phyloP scores from a whole-genome alignment of 306 rosid species.

The Lablab purpureus region DNA sequence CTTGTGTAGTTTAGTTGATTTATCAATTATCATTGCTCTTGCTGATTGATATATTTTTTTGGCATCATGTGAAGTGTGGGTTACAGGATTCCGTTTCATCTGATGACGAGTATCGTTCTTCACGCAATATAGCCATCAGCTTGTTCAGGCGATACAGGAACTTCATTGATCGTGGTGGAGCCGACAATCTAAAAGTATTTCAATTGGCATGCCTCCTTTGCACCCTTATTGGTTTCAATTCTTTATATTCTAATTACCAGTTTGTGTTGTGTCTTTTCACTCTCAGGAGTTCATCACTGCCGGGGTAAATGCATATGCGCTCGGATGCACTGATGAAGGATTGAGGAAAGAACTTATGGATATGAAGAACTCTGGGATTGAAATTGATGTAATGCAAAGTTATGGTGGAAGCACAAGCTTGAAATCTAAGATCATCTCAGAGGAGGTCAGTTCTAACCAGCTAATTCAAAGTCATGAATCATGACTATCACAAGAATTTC shows the following conservation, averaged over 20 bases:
- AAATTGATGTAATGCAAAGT: slow-evolving; percentile 83
- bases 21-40: not conserved
- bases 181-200: slow-evolving; percentile 88
- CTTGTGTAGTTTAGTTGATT: slow-evolving; percentile 6
- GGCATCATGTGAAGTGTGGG: slow-evolving; percentile 61
- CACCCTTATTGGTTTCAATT: not conserved
- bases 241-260: slow-evolving; percentile 16
- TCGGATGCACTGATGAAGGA: slow-evolving; percentile 97
- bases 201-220: slow-evolving; percentile 39
- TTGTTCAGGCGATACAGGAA: slow-evolving; percentile 82
- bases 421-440: slow-evolving; percentile 80
- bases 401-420: slow-evolving; percentile 88
- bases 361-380: slow-evolving; percentile 76
- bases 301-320: slow-evolving; percentile 97
- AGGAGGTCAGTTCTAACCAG: slow-evolving; percentile 62
- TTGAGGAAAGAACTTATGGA: slow-evolving; percentile 83
- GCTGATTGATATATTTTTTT: slow-evolving; percentile 40
- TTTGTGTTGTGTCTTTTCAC: slow-evolving; percentile 32
- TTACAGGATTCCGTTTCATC: slow-evolving; percentile 69
- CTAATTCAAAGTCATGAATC: slow-evolving; percentile 26
- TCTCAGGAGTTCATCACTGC: slow-evolving; percentile 92
- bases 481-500: slow-evolving; percentile 35
- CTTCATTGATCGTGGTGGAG: slow-evolving; percentile 89
- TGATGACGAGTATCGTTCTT: slow-evolving; percentile 88
- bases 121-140: slow-evolving; percentile 96